These are phyloP conservation scores for Rhodotorula sp. DNA, from an alignment of 1,284 basidiomycete species.

Conservation along the genomic window DNA sequence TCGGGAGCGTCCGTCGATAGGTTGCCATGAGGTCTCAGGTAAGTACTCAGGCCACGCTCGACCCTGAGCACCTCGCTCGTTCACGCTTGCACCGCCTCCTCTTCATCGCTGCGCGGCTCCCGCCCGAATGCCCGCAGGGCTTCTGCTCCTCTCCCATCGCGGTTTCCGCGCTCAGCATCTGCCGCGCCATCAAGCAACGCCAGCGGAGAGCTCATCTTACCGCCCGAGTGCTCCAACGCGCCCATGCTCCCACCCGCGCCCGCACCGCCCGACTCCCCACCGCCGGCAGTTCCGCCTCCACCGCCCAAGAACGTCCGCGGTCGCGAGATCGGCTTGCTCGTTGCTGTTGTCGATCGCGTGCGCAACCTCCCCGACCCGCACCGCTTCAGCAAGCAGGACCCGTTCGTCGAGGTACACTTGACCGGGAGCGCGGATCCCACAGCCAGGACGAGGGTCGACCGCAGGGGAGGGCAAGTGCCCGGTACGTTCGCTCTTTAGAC, in stretches of 20 bases:
- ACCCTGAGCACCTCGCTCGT: too few species aligned
- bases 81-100: constrained; percentile 1
- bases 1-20: too few species aligned
- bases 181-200: background rate
- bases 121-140: too few species aligned
- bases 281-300: background rate
- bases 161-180: background rate
- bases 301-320: background rate
- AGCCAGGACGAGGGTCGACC: constrained; percentile 11
- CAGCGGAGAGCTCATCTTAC: background rate
- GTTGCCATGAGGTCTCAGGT: too few species aligned
- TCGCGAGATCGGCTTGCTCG: constrained; percentile 23
- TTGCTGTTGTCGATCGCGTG: constrained; percentile 26
- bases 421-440: background rate
- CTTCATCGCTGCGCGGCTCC: too few species aligned
- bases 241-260: background rate
- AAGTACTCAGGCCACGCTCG: too few species aligned
- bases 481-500: background rate
- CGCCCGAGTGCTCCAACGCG: background rate
- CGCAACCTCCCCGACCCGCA: constrained; percentile 18
- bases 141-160: background rate
- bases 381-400: constrained; percentile 20
- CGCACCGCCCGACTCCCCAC: background rate
- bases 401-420: constrained; percentile 9
- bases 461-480: constrained; percentile 15